Percentiles rank a stretch among this genome's conserved stretches.
These are phyloP conservation scores for Paecilomyces variotii DNA, from an alignment of 2,329 filamentous ascomycete species.

Conservation along the genomic window DNA sequence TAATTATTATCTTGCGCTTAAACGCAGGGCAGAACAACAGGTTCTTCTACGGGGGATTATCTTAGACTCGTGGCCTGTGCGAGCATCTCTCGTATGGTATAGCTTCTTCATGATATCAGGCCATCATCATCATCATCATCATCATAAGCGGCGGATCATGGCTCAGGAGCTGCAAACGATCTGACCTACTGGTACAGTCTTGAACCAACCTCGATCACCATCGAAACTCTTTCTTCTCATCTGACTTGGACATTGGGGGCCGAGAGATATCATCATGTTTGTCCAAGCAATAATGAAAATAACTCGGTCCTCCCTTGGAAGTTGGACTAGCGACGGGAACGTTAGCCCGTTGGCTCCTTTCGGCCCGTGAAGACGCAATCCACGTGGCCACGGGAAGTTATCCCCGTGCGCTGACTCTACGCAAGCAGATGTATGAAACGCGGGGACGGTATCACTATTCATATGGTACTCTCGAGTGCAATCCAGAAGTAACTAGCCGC, in stretches of 20 bases:
- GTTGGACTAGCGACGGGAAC: not conserved
- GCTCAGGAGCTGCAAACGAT: not conserved
- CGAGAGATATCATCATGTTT: not conserved
- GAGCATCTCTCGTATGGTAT: not conserved
- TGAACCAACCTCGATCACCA: not conserved
- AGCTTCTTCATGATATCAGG: not conserved
- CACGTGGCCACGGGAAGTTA: not conserved
- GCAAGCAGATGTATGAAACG: not conserved
- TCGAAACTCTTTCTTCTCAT: not conserved
- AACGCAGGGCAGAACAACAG: not conserved
- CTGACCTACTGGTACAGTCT: not conserved
- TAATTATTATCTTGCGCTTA: not conserved
- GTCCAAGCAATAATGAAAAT: too few relatives aligned
- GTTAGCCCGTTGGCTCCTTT: not conserved
- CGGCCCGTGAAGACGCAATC: not conserved
- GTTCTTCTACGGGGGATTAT: not conserved
- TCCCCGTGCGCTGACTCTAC: not conserved
- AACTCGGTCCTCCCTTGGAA: not conserved
- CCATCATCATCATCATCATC: not conserved
- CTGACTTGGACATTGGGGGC: not conserved
- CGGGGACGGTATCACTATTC: too few relatives aligned
- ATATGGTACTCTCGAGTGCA: too few relatives aligned
- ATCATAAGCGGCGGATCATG: not conserved
- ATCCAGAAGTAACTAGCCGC: too few relatives aligned
- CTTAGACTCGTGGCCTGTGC: not conserved